A percentile compares a stretch with the other conserved stretches of the same genome.
Conservation (phyloP, 306 rosid genomes). For the Glycyrrhiza uralensis region DNA sequence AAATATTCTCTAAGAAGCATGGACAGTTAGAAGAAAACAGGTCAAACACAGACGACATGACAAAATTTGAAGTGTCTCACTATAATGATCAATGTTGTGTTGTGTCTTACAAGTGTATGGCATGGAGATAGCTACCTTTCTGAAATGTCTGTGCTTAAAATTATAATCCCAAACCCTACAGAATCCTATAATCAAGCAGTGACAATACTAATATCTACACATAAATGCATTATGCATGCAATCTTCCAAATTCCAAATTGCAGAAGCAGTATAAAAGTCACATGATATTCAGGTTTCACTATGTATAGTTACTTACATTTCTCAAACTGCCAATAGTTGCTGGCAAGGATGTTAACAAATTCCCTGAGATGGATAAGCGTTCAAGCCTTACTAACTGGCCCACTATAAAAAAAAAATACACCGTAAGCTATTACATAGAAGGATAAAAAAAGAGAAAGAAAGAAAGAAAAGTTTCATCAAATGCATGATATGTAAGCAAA, state of each 20-base stretch:
- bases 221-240: slow-evolving; percentile 16
- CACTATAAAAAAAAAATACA: slow-evolving; percentile 50
- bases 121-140: not conserved
- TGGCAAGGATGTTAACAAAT: slow-evolving; percentile 64
- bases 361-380: slow-evolving; percentile 71
- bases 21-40: not conserved
- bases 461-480: slow-evolving; percentile 2
- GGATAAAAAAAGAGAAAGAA: not conserved
- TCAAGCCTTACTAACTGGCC: slow-evolving; percentile 95
- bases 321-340: slow-evolving; percentile 93
- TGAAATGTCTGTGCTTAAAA: not conserved
- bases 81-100: not conserved
- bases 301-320: slow-evolving; percentile 55
- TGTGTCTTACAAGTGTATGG: not conserved
- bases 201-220: not conserved
- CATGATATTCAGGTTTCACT: slow-evolving; percentile 17
- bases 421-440: slow-evolving; percentile 18
- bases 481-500: not conserved
- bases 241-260: slow-evolving; percentile 2
- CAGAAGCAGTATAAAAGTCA: slow-evolving; percentile 6
- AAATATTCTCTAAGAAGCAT: not conserved
- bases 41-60: not conserved
- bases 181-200: slow-evolving; percentile 2
- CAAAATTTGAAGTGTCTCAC: not conserved
- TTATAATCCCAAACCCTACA: not conserved